These are phyloP conservation scores for Sporothrix inflata DNA, from an alignment of 2,329 filamentous ascomycete species.

Conservation along the genomic window DNA sequence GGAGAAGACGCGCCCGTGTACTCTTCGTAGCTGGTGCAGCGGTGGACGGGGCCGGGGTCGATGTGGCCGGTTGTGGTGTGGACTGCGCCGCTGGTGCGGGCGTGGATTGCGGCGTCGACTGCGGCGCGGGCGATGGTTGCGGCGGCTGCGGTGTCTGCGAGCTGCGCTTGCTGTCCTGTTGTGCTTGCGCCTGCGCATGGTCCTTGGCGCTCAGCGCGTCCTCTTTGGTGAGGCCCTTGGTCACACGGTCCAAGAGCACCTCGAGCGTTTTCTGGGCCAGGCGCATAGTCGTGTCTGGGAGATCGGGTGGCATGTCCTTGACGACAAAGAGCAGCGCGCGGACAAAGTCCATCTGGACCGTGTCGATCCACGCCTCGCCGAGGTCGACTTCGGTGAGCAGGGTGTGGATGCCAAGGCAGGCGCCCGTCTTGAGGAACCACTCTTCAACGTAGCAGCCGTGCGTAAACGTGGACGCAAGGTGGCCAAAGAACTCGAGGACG, in stretches of 20 bases:
- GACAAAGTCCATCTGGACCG: conserved; percentile 84
- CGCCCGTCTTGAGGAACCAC: conserved; percentile 97
- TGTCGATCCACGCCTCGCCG: conserved; percentile 79
- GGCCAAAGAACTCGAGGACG: conserved; percentile 80
- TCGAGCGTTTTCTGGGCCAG: conserved; percentile 84
- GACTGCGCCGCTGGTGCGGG: neutral
- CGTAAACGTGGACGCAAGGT: conserved; percentile 81
- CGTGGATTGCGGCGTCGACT: neutral
- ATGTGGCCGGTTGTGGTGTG: conserved; percentile 50
- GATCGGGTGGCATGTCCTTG: conserved; percentile 94
- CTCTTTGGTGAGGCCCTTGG: conserved; percentile 76
- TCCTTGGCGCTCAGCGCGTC: conserved; percentile 51
- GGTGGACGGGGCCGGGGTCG: neutral
- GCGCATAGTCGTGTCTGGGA: conserved; percentile 84
- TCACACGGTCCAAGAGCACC: conserved; percentile 76
- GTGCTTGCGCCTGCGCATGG: neutral
- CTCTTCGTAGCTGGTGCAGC: conserved; percentile 17
- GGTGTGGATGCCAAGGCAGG: conserved; percentile 85
- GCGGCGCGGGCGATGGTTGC: neutral
- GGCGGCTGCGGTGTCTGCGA: conserved; percentile 25
- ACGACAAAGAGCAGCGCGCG: conserved; percentile 94
- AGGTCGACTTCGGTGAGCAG: conserved; percentile 83
- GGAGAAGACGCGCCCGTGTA: conserved; percentile 51
- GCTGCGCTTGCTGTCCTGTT: conserved; percentile 10
- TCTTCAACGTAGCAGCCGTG: conserved; percentile 97